These are phyloP conservation scores for Coleophoma eucalyptorum DNA, from an alignment of 2,329 filamentous ascomycete species.

Conservation along the genomic window DNA sequence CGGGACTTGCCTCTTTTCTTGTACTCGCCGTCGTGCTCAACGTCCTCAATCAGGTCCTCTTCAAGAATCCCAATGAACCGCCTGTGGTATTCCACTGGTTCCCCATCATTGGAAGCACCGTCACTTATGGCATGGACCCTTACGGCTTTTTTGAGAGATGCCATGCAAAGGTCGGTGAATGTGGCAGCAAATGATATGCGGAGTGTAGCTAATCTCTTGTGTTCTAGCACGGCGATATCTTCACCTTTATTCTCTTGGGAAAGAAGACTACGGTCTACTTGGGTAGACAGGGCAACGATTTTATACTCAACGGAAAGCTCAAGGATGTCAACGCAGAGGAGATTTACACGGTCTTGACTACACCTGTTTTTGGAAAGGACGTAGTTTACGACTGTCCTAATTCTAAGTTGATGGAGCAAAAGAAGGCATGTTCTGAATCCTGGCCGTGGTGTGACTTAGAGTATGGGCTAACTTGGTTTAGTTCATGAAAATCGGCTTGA, in stretches of 20 bases:
- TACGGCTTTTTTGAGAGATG: conserved; percentile 77
- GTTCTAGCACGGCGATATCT: conserved; percentile 76
- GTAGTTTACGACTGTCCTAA: conserved; percentile 92
- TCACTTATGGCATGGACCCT: conserved; percentile 93
- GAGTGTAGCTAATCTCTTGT: conserved; percentile 1
- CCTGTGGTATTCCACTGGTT: conserved; percentile 80
- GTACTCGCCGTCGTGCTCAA: conserved; percentile 67
- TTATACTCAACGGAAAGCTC: conserved; percentile 86
- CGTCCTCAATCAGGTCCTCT: conserved; percentile 73
- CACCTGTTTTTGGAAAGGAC: conserved; percentile 73
- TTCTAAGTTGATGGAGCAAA: conserved; percentile 92
- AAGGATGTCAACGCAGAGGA: conserved; percentile 90
- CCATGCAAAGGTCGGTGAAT: conserved; percentile 62
- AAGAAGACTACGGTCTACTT: conserved; percentile 86
- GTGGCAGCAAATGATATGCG: conserved; percentile 3
- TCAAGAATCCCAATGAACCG: conserved; percentile 78
- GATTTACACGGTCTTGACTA: conserved; percentile 76
- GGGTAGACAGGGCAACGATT: conserved; percentile 80
- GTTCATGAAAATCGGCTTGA: conserved; percentile 82
- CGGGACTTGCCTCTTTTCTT: conserved; percentile 33
- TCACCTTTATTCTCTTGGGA: conserved; percentile 84
- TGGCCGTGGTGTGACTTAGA: too few species aligned
- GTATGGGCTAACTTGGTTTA: conserved; percentile 18
- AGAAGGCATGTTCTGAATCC: conserved; percentile 59
- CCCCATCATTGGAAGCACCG: conserved; percentile 82